These are phyloP conservation scores for Begonia peltatifolia DNA, from an alignment of 306 rosid genomes.

Conservation along the genomic window DNA sequence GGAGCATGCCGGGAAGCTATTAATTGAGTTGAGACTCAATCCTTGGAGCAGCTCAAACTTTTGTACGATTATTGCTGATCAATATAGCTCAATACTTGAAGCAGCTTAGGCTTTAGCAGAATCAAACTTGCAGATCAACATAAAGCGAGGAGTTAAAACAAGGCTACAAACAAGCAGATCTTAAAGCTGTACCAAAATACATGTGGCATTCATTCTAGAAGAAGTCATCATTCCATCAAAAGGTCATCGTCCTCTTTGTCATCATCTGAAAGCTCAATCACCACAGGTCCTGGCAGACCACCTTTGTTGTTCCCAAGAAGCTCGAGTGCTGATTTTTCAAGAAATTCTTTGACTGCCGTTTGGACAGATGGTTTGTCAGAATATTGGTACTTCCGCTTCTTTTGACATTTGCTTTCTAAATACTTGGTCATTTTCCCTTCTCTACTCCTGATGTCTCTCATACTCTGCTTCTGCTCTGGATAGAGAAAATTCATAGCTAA, in stretches of 20 bases:
- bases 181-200: too few relatives aligned
- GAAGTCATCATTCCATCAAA: constrained; percentile 18
- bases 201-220: neutral
- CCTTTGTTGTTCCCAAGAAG: constrained; percentile 46
- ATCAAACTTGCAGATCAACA: too few relatives aligned
- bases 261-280: constrained; percentile 24
- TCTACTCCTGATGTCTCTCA: constrained; percentile 65
- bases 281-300: constrained; percentile 65
- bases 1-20: too few relatives aligned
- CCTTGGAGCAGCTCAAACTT: too few relatives aligned
- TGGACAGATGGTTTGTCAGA: constrained; percentile 58
- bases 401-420: constrained; percentile 41
- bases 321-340: constrained; percentile 79
- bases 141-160: neutral
- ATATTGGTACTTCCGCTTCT: constrained; percentile 68
- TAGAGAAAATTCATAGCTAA: constrained; percentile 9
- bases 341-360: constrained; percentile 68
- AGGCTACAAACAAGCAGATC: neutral
- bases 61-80: too few relatives aligned
- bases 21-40: too few relatives aligned
- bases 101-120: too few relatives aligned
- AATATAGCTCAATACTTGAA: too few relatives aligned
- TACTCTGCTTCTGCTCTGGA: constrained; percentile 52
- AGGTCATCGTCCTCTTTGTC: constrained; percentile 10
- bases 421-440: constrained; percentile 28